phyloP scores from a whole-genome alignment of 192 early-diverging fungal genomes.

The Irineochytrium annulatum region DNA sequence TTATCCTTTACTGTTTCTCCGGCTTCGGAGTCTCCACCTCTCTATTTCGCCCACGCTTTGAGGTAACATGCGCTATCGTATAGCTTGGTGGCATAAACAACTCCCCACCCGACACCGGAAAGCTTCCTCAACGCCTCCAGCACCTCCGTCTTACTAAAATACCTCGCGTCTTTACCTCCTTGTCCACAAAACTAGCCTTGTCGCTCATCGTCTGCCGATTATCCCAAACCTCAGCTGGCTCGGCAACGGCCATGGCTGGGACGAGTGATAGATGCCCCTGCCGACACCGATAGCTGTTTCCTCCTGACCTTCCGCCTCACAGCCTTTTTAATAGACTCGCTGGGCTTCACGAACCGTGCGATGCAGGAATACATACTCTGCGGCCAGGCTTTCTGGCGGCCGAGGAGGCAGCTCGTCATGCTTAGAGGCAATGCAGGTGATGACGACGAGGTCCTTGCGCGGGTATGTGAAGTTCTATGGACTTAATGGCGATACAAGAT shows the following conservation, averaged over 20 bases:
- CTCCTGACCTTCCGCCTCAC: constrained; percentile 42
- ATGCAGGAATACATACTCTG: constrained; percentile 40
- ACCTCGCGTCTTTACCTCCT: constrained; percentile 43
- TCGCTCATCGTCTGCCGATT: constrained; percentile 29
- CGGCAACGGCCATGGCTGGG: constrained; percentile 65
- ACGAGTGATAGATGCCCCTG: constrained; percentile 42
- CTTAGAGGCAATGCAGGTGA: constrained; percentile 30
- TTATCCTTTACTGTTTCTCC: too few relatives aligned
- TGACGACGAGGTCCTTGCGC: constrained; percentile 56
- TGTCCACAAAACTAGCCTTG: constrained; percentile 18
- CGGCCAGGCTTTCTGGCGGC: constrained; percentile 45
- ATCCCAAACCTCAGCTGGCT: constrained; percentile 52
- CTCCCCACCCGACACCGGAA: background rate
- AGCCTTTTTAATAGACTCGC: constrained; percentile 46
- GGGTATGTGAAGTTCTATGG: constrained; percentile 42
- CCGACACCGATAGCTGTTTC: constrained; percentile 45
- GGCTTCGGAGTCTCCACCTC: background rate
- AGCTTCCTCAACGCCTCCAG: constrained; percentile 22
- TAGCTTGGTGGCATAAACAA: constrained; percentile 24
- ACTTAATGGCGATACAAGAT: constrained; percentile 18
- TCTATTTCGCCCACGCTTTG: constrained; percentile 24
- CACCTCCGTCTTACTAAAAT: constrained; percentile 39
- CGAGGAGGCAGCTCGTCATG: constrained; percentile 42
- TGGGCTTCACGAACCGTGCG: constrained; percentile 44
- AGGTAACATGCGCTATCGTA: constrained; percentile 36